Conservation (phyloP, 2,329 filamentous ascomycete genomes). For the Phyllosticta paracitricarpa region DNA sequence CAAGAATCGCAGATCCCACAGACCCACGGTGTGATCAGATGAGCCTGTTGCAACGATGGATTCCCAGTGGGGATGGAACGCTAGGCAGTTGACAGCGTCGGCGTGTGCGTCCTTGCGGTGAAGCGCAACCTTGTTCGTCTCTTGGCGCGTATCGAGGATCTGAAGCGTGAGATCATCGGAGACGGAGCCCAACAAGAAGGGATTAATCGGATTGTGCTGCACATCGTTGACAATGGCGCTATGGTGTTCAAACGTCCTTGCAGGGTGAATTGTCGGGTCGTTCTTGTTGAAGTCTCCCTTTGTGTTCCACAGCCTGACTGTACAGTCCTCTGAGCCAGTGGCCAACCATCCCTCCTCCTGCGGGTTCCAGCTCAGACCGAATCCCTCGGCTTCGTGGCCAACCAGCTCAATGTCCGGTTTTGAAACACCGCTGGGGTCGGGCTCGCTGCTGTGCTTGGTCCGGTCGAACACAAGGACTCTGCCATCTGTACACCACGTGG, state of each 20-base stretch:
- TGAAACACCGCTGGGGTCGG: constrained; percentile 53
- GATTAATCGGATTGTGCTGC: constrained; percentile 82
- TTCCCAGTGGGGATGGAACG: constrained; percentile 89
- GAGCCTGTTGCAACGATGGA: constrained; percentile 86
- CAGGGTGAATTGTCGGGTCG: constrained; percentile 60
- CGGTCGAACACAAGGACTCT: constrained; percentile 90
- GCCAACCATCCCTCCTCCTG: constrained; percentile 71
- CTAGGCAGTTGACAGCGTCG: constrained; percentile 91
- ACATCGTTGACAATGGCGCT: constrained; percentile 91
- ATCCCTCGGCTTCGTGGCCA: constrained; percentile 82
- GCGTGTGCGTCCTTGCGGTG: constrained; percentile 66
- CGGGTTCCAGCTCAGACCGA: constrained; percentile 87
- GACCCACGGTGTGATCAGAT: constrained; percentile 84
- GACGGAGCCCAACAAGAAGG: constrained; percentile 73
- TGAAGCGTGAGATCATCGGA: constrained; percentile 93
- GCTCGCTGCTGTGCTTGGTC: constrained; percentile 78
- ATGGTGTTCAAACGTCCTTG: constrained; percentile 76
- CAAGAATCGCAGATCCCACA: constrained; percentile 91
- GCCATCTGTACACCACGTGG: constrained; percentile 80
- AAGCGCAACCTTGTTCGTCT: constrained; percentile 56
- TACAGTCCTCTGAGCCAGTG: constrained; percentile 85
- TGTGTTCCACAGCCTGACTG: constrained; percentile 87
- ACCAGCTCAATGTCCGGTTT: constrained; percentile 76
- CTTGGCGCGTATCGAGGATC: constrained; percentile 73
- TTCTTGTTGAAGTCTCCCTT: constrained; percentile 58